A percentile compares a stretch with the other conserved stretches of the same genome.
phyloP scores from a whole-genome alignment of 176 grass and related monocot genomes.

The Secale cereale region DNA sequence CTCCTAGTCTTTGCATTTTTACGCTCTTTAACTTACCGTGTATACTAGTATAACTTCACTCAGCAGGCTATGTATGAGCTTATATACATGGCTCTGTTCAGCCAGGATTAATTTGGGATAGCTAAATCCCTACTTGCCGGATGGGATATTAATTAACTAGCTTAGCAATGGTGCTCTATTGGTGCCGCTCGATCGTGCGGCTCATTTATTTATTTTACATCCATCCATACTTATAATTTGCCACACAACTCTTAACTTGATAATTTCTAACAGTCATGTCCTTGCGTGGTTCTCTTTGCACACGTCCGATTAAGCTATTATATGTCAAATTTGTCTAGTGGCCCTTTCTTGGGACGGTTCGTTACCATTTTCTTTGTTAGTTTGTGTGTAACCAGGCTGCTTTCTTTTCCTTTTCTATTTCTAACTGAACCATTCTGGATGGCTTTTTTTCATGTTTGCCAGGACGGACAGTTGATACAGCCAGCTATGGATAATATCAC shows the following conservation, averaged over 20 bases:
- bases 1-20: too few relatives aligned
- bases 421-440: not conserved
- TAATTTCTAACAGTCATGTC: not conserved
- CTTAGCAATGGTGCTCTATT: not conserved
- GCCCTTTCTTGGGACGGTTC: not conserved
- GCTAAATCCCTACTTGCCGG: not conserved
- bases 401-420: not conserved
- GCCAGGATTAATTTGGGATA: not conserved
- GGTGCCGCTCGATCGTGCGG: too few relatives aligned
- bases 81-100: not conserved
- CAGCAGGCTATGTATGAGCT: too few relatives aligned
- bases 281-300: not conserved
- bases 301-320: not conserved
- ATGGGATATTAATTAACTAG: not conserved
- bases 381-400: not conserved
- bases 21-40: too few relatives aligned
- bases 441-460: not conserved
- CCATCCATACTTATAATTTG: not conserved
- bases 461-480: constrained; percentile 25
- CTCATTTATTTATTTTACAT: not conserved
- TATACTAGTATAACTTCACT: too few relatives aligned
- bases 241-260: not conserved
- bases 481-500: constrained; percentile 66
- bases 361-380: not conserved
- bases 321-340: not conserved